Evolutionary conservation across 768 basidiomycete species (phyloP), one percentile per base, ranked within the genome.

Genomic region (Terana coerulea): DNA sequence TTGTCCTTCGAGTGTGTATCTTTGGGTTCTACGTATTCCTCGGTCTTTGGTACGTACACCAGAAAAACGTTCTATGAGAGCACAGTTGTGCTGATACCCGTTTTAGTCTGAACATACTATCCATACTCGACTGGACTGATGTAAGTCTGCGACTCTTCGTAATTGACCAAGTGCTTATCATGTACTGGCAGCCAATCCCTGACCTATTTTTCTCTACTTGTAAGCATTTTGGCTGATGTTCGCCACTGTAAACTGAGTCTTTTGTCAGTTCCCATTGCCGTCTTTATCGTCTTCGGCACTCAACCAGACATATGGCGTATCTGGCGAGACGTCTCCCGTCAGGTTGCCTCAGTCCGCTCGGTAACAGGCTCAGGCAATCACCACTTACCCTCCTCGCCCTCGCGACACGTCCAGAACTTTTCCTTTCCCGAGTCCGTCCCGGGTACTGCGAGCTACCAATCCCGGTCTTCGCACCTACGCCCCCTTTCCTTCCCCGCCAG

Each of bases 31-130:
- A 57, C 25, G 35, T 57, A 4, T 44, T 57, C 17, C 28, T 53
- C 11, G 55, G 51, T 12, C 55, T 57, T 25, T 51, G 49, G 54
- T 55, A 25, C 40, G 54, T 50, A 12, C n/a, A n/a, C n/a, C n/a
- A n/a, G n/a, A n/a, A n/a, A n/a, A n/a, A n/a, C n/a, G n/a, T n/a
- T n/a, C 34, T 15, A 1, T 44, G 17, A 17, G 1, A 5, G 29
- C 31, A 5, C 14, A 29, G 8, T 44, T 2, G 42, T 28, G 29
- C 50, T 35, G 33, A 44, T 6, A 10, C 26, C 22, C n/a, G 21
- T 25, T 10, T 9, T 28, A 55, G 55, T 35, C 28, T 57, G n/a
- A 53, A 50, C 35, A 34, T 45, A 4, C 19, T 49, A 1, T 47
- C 52, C 19, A 41, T 40, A 21, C 14, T 48, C 12, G 39, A 53